Conservation (phyloP, 2,329 filamentous ascomycete species). For the Penicillium janthinellum region DNA sequence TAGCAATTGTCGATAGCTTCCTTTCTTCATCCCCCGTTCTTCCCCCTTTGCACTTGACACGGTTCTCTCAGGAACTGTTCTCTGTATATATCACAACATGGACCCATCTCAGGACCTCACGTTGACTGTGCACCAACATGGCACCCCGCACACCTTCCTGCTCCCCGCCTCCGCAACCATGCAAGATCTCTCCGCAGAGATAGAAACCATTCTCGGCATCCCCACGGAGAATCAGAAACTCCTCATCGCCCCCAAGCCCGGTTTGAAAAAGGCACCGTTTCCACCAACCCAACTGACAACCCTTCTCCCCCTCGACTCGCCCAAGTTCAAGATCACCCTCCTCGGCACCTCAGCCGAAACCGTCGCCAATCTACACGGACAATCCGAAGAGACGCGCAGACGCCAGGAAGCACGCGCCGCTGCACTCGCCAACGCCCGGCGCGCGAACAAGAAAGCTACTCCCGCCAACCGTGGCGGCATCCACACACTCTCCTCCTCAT, state of each 20-base stretch:
- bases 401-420: constrained; percentile 35
- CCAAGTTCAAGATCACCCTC: constrained; percentile 50
- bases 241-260: constrained; percentile 51
- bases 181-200: constrained; percentile 41
- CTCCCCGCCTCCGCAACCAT: constrained; percentile 56
- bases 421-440: constrained; percentile 26
- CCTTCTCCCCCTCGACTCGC: constrained; percentile 37
- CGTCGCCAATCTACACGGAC: constrained; percentile 46
- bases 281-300: constrained; percentile 36
- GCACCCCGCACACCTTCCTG: constrained; percentile 51
- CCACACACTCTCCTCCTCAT: constrained; percentile 33
- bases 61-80: background rate
- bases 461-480: constrained; percentile 23
- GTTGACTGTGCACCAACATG: constrained; percentile 55
- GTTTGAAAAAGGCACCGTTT: constrained; percentile 50
- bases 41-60: background rate
- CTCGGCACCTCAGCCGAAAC: constrained; percentile 48
- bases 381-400: constrained; percentile 31
- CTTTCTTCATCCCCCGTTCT: background rate
- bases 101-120: background rate
- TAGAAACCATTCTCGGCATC: constrained; percentile 41
- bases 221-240: constrained; percentile 48
- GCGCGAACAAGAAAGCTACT: constrained; percentile 11
- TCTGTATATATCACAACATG: background rate
- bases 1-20: background rate